Conservation (phyloP, 306 rosid species). For the Sesbania bispinosa region DNA sequence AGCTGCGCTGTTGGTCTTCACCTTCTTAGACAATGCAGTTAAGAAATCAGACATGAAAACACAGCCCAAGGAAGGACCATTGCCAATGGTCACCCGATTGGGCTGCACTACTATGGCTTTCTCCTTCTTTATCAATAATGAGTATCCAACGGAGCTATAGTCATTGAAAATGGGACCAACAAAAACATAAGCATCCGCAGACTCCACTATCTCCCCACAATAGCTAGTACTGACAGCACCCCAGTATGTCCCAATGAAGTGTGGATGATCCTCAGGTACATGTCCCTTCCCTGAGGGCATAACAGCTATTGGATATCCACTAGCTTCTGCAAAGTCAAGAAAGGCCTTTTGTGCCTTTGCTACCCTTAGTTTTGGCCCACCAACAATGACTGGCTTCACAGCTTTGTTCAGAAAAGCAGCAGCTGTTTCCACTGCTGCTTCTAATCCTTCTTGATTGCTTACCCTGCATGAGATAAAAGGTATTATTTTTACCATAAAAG, state of each 20-base stretch:
- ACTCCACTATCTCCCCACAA: slow-evolving; percentile 85
- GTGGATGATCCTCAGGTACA: slow-evolving; percentile 69
- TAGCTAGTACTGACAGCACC: slow-evolving; percentile 78
- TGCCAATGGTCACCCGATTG: slow-evolving; percentile 68
- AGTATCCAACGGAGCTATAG: slow-evolving; percentile 91
- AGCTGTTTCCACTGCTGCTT: slow-evolving; percentile 84
- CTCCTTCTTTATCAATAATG: slow-evolving; percentile 71
- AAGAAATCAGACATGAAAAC: slow-evolving; percentile 87
- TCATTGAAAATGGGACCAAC: slow-evolving; percentile 87
- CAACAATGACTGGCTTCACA: slow-evolving; percentile 80
- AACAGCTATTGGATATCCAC: slow-evolving; percentile 73
- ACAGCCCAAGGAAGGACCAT: slow-evolving; percentile 81
- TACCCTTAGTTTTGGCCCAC: slow-evolving; percentile 74
- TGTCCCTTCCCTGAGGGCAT: slow-evolving; percentile 87
- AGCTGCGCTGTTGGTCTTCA: slow-evolving; percentile 60
- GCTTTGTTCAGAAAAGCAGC: slow-evolving; percentile 72
- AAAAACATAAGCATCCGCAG: slow-evolving; percentile 85
- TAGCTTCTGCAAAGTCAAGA: slow-evolving; percentile 65
- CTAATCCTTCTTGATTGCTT: slow-evolving; percentile 73
- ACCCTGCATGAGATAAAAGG: slow-evolving; percentile 31
- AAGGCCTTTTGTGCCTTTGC: slow-evolving; percentile 68
- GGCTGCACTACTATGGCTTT: slow-evolving; percentile 66
- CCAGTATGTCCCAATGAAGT: slow-evolving; percentile 73
- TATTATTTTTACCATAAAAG: background rate
- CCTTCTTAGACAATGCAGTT: slow-evolving; percentile 60